These are phyloP conservation scores for Tuber brumale DNA, from an alignment of 495 filamentous ascomycete species.

Conservation along the genomic window DNA sequence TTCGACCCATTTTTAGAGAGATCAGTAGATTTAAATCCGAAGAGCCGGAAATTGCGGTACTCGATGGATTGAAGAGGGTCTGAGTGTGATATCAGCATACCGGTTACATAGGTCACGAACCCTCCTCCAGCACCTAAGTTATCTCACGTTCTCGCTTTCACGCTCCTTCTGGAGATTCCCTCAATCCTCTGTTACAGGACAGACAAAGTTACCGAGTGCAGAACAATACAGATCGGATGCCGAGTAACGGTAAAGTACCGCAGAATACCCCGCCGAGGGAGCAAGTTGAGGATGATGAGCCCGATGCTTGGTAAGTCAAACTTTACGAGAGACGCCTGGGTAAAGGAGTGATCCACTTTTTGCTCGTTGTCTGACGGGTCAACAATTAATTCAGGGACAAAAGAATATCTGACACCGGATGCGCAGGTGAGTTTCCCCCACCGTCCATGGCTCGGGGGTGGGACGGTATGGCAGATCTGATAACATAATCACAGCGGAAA, in stretches of 20 bases:
- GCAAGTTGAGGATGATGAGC: conserved; percentile 67
- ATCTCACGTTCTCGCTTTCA: not conserved
- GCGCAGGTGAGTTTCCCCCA: conserved; percentile 57
- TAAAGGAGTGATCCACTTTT: not conserved
- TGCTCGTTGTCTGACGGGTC: not conserved
- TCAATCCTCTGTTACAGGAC: conserved; percentile 19
- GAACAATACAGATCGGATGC: conserved; percentile 36
- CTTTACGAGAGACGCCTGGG: not conserved
- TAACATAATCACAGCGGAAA: conserved; percentile 59
- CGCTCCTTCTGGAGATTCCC: not conserved
- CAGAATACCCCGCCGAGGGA: conserved; percentile 33
- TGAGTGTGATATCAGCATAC: not conserved
- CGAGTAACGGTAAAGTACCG: conserved; percentile 39
- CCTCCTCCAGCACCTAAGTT: not conserved
- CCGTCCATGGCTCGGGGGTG: not conserved
- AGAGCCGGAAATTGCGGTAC: not conserved
- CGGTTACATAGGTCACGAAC: not conserved
- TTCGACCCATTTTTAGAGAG: conserved; percentile 45
- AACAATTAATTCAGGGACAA: conserved; percentile 62
- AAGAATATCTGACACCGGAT: conserved; percentile 94
- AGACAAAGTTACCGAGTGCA: conserved; percentile 42
- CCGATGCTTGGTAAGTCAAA: conserved; percentile 77
- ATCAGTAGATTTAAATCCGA: not conserved
- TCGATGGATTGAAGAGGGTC: not conserved
- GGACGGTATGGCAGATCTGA: not conserved